A percentile compares a stretch with the other conserved stretches of the same genome.
Evolutionary conservation across 2,329 filamentous ascomycete species (phyloP).

Genomic region (Fusarium pseudonygamai): DNA sequence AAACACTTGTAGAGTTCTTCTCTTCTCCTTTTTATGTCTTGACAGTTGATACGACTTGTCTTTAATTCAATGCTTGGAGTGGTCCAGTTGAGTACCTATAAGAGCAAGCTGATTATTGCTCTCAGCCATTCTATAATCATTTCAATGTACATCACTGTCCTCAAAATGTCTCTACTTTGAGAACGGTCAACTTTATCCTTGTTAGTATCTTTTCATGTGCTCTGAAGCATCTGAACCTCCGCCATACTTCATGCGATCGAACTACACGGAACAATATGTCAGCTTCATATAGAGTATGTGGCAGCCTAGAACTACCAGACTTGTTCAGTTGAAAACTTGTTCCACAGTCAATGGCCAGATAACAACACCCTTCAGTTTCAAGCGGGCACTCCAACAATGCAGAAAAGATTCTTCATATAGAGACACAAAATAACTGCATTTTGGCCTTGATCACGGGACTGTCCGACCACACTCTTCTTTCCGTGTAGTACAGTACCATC

Average conservation of each 20-base stretch:
- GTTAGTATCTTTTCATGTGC: too few relatives aligned
- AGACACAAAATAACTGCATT: not conserved
- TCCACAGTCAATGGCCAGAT: not conserved
- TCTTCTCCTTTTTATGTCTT: not conserved
- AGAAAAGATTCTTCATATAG: not conserved
- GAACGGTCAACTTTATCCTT: not conserved
- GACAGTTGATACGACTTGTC: not conserved
- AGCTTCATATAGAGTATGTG: not conserved
- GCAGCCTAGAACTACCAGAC: not conserved
- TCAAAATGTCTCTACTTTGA: accelerated
- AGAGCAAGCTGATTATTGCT: not conserved
- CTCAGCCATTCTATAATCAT: not conserved
- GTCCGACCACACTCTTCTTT: constrained; percentile 20
- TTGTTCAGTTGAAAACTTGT: not conserved
- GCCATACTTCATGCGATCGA: not conserved
- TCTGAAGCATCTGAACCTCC: not conserved
- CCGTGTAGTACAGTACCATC: constrained; percentile 17
- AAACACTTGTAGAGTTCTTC: not conserved
- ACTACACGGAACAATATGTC: not conserved
- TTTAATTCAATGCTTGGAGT: too few relatives aligned
- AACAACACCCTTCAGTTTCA: not conserved
- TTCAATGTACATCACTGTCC: not conserved
- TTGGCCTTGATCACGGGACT: constrained; percentile 19
- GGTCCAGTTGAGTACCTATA: too few relatives aligned
- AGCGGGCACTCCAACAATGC: not conserved